A percentile compares a stretch with the other conserved stretches of the same genome.
These are phyloP conservation scores for Selaginella tamariscina DNA, from an alignment of 75 land plant genomes.

Conservation along the genomic window DNA sequence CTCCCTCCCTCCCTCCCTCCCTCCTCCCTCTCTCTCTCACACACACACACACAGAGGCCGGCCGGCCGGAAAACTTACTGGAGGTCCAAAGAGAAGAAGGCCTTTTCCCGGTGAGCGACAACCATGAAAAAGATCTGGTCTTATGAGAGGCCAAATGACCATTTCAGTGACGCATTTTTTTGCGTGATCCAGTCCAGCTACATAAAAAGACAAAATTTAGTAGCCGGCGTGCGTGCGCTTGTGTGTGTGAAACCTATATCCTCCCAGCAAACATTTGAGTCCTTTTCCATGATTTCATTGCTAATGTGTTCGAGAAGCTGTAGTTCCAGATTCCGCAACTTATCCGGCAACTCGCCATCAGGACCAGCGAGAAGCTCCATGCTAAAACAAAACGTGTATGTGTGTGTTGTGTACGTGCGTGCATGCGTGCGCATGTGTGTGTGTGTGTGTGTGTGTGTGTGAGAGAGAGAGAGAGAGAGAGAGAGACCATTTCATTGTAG, in stretches of 20 bases:
- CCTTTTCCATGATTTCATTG: slow-evolving; percentile 96
- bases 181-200: slow-evolving; percentile 99
- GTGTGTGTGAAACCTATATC: slow-evolving; percentile 85
- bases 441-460: background rate
- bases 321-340: slow-evolving; percentile 84
- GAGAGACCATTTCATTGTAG: slow-evolving; percentile 71
- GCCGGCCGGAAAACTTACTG: slow-evolving; percentile 71
- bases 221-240: too few species aligned
- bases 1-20: too few species aligned
- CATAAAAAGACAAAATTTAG: slow-evolving; percentile 7
- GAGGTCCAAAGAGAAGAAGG: slow-evolving; percentile 96
- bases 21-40: too few species aligned
- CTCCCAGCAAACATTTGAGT: slow-evolving; percentile 96
- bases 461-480: background rate
- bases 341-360: slow-evolving; percentile 96
- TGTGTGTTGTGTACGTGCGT: too few species aligned
- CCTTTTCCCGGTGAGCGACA: slow-evolving; percentile 98
- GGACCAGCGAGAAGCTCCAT: slow-evolving; percentile 82
- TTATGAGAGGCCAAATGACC: slow-evolving; percentile 97
- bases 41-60: too few species aligned
- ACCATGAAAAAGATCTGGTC: slow-evolving; percentile 93
- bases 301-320: slow-evolving; percentile 92
- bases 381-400: slow-evolving; percentile 28
- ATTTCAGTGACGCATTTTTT: slow-evolving; percentile 97
- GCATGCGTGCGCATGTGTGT: too few species aligned